These are phyloP conservation scores for Yarrowia hollandica DNA, from an alignment of 805 yeast genomes.

Conservation along the genomic window DNA sequence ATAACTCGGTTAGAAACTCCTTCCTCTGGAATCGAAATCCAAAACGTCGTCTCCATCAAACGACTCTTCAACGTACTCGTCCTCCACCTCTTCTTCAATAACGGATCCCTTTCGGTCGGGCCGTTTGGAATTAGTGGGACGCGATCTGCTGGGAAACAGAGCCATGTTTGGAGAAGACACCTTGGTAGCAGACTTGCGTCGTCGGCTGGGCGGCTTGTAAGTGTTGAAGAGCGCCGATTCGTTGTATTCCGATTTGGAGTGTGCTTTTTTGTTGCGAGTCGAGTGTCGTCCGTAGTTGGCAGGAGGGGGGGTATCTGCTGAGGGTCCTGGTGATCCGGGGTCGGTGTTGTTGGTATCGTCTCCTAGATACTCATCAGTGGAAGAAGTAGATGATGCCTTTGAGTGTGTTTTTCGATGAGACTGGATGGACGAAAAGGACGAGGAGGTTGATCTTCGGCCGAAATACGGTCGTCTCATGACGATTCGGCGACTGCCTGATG, in stretches of 20 bases:
- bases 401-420: conserved; percentile 34
- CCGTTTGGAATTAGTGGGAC: not conserved
- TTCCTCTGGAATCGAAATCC: conserved; percentile 1
- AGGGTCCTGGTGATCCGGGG: conserved; percentile 5
- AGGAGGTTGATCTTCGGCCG: conserved; percentile 36
- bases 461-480: conserved; percentile 31
- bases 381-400: conserved; percentile 36
- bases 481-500: conserved; percentile 10
- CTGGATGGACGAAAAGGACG: conserved; percentile 37
- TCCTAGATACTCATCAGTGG: conserved; percentile 10
- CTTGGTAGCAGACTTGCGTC: conserved; percentile 6
- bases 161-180: conserved; percentile 13
- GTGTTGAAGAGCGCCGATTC: conserved; percentile 37
- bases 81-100: conserved; percentile 27
- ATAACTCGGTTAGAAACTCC: conserved; percentile 8
- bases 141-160: conserved; percentile 6
- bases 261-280: conserved; percentile 1
- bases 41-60: conserved; percentile 14
- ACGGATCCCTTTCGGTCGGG: conserved; percentile 26
- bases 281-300: conserved; percentile 1
- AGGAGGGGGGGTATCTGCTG: not conserved
- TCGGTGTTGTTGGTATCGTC: not conserved
- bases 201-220: conserved; percentile 28
- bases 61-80: conserved; percentile 11
- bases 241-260: conserved; percentile 39